phyloP scores from a whole-genome alignment of 495 filamentous ascomycete species.

The Podospora sp. region DNA sequence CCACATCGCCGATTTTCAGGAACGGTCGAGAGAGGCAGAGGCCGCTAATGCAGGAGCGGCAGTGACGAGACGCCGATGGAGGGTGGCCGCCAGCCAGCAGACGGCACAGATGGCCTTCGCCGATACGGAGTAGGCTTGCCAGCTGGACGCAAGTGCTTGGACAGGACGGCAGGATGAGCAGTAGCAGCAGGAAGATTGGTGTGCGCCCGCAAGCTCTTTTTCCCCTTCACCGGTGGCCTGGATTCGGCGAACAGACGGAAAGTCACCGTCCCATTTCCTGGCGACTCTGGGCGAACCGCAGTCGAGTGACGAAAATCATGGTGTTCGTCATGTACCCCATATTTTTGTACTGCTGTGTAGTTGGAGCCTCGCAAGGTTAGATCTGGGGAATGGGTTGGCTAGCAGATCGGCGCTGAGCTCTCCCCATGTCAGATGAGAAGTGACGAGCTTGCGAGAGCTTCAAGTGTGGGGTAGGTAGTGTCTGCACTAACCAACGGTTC shows the following conservation, averaged over 20 bases:
- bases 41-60: constrained; percentile 11
- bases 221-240: neutral
- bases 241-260: constrained; percentile 10
- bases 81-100: neutral
- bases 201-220: neutral
- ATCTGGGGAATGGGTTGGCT: neutral
- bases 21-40: neutral
- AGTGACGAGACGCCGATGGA: constrained; percentile 4
- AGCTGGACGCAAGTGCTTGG: neutral
- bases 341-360: neutral
- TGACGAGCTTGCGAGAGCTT: neutral
- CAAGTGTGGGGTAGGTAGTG: constrained; percentile 9
- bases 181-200: neutral
- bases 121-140: neutral
- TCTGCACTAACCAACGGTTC: neutral
- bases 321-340: neutral
- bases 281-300: neutral
- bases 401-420: neutral
- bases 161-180: neutral
- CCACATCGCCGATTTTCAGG: constrained; percentile 10
- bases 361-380: neutral
- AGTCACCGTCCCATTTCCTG: constrained; percentile 6
- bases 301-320: neutral
- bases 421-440: neutral
- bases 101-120: neutral